A percentile compares a stretch with the other conserved stretches of the same genome.
phyloP scores from a whole-genome alignment of 768 basidiomycete species.

The Atractiella rhizophila region DNA sequence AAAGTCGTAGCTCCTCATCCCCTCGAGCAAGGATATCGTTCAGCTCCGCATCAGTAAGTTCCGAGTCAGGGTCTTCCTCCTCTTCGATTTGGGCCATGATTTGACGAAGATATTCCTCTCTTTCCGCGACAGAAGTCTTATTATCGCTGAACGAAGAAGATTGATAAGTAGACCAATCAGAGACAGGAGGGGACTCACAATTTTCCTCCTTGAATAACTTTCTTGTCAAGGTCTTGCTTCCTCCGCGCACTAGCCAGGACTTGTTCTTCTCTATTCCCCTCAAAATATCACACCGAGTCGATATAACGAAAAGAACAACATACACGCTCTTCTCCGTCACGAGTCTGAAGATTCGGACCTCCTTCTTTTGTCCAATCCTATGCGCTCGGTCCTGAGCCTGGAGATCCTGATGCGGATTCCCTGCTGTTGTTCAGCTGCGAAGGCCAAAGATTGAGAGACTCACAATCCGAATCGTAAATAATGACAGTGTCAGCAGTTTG shows the following conservation, averaged over 20 bases:
- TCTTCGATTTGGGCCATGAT: slow-evolving; percentile 28
- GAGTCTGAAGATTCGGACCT: slow-evolving; percentile 83
- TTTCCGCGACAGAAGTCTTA: slow-evolving; percentile 91
- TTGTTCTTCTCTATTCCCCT: background rate
- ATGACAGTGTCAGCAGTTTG: slow-evolving; percentile 92
- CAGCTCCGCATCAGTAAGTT: slow-evolving; percentile 35
- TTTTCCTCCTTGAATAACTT: slow-evolving; percentile 38
- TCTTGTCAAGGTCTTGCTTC: slow-evolving; percentile 96
- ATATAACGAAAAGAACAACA: slow-evolving; percentile 48
- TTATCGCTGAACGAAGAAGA: too few species aligned
- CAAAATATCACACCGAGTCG: background rate
- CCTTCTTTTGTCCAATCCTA: slow-evolving; percentile 97
- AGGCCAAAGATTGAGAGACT: background rate
- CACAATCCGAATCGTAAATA: slow-evolving; percentile 33
- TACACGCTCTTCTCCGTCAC: slow-evolving; percentile 97
- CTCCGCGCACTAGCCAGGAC: slow-evolving; percentile 57
- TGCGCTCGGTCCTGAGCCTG: slow-evolving; percentile 92
- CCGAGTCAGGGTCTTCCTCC: slow-evolving; percentile 23
- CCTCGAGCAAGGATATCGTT: slow-evolving; percentile 72
- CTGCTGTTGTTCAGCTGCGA: slow-evolving; percentile 13
- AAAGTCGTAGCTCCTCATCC: slow-evolving; percentile 50
- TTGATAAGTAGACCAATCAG: slow-evolving; percentile 98
- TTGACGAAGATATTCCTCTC: slow-evolving; percentile 78
- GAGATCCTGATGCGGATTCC: slow-evolving; percentile 96
- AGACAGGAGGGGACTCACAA: background rate